Base-by-base conservation (phyloP, 352 stramenopile genomes). In the Phytophthora citrophthora region DNA sequence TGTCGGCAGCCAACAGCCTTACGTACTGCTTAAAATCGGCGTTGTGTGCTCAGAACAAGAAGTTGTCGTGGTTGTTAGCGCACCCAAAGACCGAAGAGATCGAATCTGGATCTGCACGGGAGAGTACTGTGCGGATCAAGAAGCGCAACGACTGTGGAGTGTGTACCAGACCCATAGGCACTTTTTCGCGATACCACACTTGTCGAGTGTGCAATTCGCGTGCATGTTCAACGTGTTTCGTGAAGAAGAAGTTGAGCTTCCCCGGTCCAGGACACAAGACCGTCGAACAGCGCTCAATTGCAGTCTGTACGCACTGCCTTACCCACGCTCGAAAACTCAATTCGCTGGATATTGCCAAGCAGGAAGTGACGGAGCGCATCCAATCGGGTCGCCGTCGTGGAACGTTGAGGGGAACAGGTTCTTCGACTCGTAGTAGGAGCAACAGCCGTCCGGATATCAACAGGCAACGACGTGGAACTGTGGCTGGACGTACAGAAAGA, bases 1-100 rank as follows among this genome's bases (percentile, higher is more conserved):
- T 70, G 10, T 77, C 67, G n/a, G 70, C 70, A 24, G 66, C 63
- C 0, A 70, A 68, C 38, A 76, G 66, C 23, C 62, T 82, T n/a
- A 79, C 68, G 11, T 72, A 70, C 23, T 79, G 70, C 49, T 71
- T 70, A 11, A 77, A 70, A 16, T 64, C 60, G 10, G 49, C 61
- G 15, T 36, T 72, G 11, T 82, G 74, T 39, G 74, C 78, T 24
- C 64, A 78, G 26, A 84, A 76, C 62, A 88, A 88, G 64, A 88
- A 88, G 55, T 62, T 88, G 44, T 50, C 71, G 51, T 77, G 74
- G 66, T 32, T 88, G 41, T 44, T 82, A 10, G 61, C 70, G 4
- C 65, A 83, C 46, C 65, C 65, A 1, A 70, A 56, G 40, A 61
- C 40, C 8, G 54, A 61, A 2, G 51, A 72, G 16, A 39, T 32